Conservation (phyloP, 768 basidiomycete species). For the Mycena kentingensis region DNA sequence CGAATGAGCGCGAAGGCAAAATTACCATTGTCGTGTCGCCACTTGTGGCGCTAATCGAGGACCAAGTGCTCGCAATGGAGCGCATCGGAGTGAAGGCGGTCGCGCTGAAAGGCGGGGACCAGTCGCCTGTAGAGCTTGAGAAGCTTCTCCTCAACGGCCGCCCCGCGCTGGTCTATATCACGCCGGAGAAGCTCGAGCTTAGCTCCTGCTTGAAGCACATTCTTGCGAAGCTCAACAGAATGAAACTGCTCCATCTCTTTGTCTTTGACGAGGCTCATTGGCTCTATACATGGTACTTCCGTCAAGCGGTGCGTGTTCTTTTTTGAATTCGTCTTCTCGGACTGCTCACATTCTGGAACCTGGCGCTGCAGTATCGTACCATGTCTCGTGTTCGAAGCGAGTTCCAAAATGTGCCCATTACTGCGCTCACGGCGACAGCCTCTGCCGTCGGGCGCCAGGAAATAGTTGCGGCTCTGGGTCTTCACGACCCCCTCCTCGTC, state of each 20-base stretch:
- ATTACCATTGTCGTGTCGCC: slow-evolving; percentile 73
- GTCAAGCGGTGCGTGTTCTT: not conserved
- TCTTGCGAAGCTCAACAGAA: not conserved
- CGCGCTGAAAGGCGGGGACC: not conserved
- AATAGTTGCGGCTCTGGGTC: slow-evolving; percentile 53
- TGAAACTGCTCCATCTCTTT: not conserved
- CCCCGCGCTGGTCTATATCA: slow-evolving; percentile 5
- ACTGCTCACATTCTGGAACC: not conserved
- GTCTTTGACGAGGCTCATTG: slow-evolving; percentile 16
- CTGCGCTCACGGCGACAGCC: slow-evolving; percentile 78
- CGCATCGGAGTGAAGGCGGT: slow-evolving; percentile 48
- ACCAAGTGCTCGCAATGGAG: slow-evolving; percentile 58
- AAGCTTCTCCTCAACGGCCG: not conserved
- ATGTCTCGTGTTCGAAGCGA: slow-evolving; percentile 53
- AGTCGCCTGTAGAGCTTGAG: not conserved
- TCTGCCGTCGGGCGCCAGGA: slow-evolving; percentile 58
- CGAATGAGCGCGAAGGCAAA: slow-evolving; percentile 22
- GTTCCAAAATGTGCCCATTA: slow-evolving; percentile 65
- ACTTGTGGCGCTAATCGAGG: slow-evolving; percentile 62
- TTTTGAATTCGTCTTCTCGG: not conserved
- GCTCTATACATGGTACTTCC: slow-evolving; percentile 4
- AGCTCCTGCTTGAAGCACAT: not conserved
- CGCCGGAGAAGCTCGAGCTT: slow-evolving; percentile 6
- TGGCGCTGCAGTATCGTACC: slow-evolving; percentile 49
- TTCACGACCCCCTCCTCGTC: no score